Percentiles rank a stretch among this genome's conserved stretches.
Evolutionary conservation across 164 flowering plant genomes (phyloP).

Genomic region (Buxus sempervirens): DNA sequence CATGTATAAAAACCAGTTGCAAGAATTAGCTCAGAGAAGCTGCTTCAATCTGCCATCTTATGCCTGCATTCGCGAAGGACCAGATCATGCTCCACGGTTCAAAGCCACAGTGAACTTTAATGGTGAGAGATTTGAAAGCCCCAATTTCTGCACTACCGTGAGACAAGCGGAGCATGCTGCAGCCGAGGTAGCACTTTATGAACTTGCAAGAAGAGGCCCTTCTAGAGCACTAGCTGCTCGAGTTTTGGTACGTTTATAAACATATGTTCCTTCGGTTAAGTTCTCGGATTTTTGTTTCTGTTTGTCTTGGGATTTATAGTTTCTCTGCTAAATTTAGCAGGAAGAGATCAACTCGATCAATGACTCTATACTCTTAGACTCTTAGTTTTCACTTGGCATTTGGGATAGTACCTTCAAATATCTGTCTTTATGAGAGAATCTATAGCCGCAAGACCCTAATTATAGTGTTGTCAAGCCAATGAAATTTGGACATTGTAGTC

Average conservation of each 20-base stretch:
- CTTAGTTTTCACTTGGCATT: too few relatives aligned
- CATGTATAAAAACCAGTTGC: constrained; percentile 65
- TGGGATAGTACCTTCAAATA: too few relatives aligned
- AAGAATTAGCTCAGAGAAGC: constrained; percentile 71
- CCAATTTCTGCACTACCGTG: constrained; percentile 49
- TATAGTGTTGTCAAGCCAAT: too few relatives aligned
- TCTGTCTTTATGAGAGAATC: too few relatives aligned
- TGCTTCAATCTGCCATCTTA: constrained; percentile 66
- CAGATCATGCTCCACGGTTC: constrained; percentile 77
- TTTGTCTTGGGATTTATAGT: background rate
- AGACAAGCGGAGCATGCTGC: constrained; percentile 72
- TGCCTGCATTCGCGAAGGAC: constrained; percentile 63
- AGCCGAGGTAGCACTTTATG: constrained; percentile 53
- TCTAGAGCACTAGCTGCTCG: constrained; percentile 52
- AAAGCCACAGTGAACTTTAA: constrained; percentile 63
- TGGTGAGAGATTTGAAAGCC: constrained; percentile 65
- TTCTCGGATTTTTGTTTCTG: background rate
- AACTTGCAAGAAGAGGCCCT: constrained; percentile 52
- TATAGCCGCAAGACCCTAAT: too few relatives aligned
- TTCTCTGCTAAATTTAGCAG: background rate
- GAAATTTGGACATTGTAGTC: too few relatives aligned
- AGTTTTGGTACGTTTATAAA: constrained; percentile 38
- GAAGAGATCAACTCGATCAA: background rate
- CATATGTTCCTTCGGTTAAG: background rate
- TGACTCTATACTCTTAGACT: background rate